These are phyloP conservation scores for Russula abietina DNA, from an alignment of 768 basidiomycete species.

Conservation along the genomic window DNA sequence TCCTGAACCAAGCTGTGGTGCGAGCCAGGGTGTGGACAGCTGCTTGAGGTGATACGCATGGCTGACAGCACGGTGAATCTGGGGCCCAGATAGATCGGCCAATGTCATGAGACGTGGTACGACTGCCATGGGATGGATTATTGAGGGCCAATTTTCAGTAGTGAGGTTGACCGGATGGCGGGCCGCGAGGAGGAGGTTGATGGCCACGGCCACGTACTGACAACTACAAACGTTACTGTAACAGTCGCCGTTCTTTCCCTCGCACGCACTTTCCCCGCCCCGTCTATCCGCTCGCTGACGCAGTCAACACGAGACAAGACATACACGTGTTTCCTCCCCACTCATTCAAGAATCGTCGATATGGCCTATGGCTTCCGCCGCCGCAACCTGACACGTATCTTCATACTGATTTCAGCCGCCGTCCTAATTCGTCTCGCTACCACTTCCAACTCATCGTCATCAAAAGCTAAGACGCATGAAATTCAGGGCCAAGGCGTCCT, in stretches of 20 bases:
- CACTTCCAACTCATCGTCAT: conserved; percentile 29
- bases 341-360: not conserved
- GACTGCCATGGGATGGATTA: conserved; percentile 8
- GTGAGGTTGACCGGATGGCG: not conserved
- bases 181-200: too few species aligned
- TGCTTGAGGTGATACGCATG: conserved; percentile 64
- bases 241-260: not conserved
- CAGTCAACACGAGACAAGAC: not conserved
- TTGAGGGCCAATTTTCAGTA: not conserved
- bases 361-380: conserved; percentile 34
- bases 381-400: conserved; percentile 43
- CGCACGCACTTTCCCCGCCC: not conserved
- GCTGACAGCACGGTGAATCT: conserved; percentile 60
- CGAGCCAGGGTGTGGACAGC: conserved; percentile 59
- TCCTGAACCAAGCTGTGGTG: conserved; percentile 40
- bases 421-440: conserved; percentile 38
- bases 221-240: too few species aligned
- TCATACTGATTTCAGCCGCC: conserved; percentile 33
- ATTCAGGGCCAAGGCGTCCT: conserved; percentile 57
- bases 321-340: not conserved
- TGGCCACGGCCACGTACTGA: too few species aligned
- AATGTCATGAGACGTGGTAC: conserved; percentile 79
- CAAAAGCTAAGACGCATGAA: conserved; percentile 32
- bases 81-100: conserved; percentile 74
- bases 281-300: not conserved